Base-by-base conservation (phyloP, 352 stramenopile species). In the Pythium myriotylum region DNA sequence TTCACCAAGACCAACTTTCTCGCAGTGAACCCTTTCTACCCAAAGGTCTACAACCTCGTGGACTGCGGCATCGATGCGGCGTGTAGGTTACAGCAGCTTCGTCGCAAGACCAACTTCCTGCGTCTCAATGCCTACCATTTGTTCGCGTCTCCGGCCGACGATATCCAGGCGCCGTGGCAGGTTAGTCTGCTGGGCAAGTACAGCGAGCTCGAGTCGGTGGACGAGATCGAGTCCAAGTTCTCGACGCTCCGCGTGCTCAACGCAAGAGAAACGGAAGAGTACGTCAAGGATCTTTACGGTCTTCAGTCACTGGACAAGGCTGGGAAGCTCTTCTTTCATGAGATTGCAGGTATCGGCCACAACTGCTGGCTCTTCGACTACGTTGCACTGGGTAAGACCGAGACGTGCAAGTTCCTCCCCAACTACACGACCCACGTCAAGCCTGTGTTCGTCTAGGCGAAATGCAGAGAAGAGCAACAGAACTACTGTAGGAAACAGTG, bases 381-480 rank as follows among this genome's bases (percentile, higher is more conserved):
- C 22, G 29, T 26, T 24, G 14, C 33, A 16, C 52, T 51, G 0
- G 42, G 20, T 4, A 49, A 6, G 19, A 48, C n/a, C 46, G 51
- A 16, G 12, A 26, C 6, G 16, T 81, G 76, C 24, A 52, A 65
- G 49, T 83, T 75, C 68, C 52, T 59, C 45, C 27, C 39, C 4
- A 62, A 80, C 37, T 83, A 81, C 37, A 62, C 77, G 53, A 43
- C 68, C 13, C 41, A 78, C 62, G 56, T 81, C 20, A 73, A 72
- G 41, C 52, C 62, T 5, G 52, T 62, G n/a, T 41, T 59, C 22
- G 47, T 54, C 3, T 35, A 54, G 39, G 47, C 10, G 32, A 22
- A 37, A 2, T 20, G 41, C 24, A 41, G n/a, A n/a, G n/a, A n/a
- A n/a, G n/a, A n/a, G n/a, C n/a, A n/a, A n/a, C n/a, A n/a, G n/a